Evolutionary conservation across 2,329 filamentous ascomycete species (phyloP).

Genomic region (Fusarium fracticaudum): DNA sequence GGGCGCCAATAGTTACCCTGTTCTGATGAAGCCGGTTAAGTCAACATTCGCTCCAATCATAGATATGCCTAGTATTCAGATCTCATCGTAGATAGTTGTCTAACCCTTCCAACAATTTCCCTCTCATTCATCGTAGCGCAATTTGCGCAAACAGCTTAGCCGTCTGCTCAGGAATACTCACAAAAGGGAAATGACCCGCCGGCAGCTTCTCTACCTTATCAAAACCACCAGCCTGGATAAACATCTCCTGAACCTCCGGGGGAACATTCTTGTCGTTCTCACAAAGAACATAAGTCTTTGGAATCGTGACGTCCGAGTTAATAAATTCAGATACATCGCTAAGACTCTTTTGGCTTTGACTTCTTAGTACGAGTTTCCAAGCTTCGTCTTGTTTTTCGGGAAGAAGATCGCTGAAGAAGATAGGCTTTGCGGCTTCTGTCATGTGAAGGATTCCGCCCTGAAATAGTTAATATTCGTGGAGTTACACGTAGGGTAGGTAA

Average conservation of each 20-base stretch:
- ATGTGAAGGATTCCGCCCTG: neutral
- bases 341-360: neutral
- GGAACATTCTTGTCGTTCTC: neutral
- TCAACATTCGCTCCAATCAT: neutral
- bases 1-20: neutral
- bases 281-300: neutral
- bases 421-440: neutral
- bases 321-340: neutral
- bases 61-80: fast-evolving
- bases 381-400: neutral
- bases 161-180: neutral
- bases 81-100: fast-evolving
- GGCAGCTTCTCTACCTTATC: neutral
- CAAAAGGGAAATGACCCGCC: neutral
- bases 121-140: neutral
- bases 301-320: neutral
- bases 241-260: neutral
- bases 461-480: fast-evolving
- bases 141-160: neutral
- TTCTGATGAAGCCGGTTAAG: fast-evolving
- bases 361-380: neutral
- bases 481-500: fast-evolving
- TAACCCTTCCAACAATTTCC: fast-evolving
- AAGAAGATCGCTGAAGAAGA: neutral
- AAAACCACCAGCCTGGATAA: neutral